Base-by-base conservation (phyloP, 2,329 filamentous ascomycete genomes). In the Aureobasidium mangrovei region DNA sequence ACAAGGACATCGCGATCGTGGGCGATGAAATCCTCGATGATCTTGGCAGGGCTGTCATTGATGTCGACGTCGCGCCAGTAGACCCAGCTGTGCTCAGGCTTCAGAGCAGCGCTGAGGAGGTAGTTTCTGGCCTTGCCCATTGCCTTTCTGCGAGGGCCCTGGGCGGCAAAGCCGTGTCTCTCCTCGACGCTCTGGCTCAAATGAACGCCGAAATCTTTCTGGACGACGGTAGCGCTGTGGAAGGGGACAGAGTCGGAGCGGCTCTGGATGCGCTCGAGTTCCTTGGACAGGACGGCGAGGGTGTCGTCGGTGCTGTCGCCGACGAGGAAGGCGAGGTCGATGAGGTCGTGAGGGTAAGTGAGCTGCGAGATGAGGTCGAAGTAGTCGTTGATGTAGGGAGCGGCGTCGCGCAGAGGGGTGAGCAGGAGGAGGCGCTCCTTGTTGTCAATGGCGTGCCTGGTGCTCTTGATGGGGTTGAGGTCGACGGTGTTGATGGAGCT, bases 61-160 rank as follows among this genome's bases (percentile, higher is more conserved):
- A 98, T 96, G 70, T 98, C 93, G 47, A 95, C 91, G 69, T 98
- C 93, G 57, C 93, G 83, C 93, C 93, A 98, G 70, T 96, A 97
- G 7, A 97, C 91, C 93, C 93, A 98, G 7, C 90, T 91, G 68
- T 98, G 93, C 58, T 97, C 90, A 0, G 90, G 83, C 74, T 94
- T 95, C 64, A 98, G 68, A 3, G 93, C 85, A 0, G 88, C 78
- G 32, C 83, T 81, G 2, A 98, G 80, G 24, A 98, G 77, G 70
- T 95, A 98, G 70, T 98, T 98, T 62, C 93, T 82, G 29, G 93
- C 93, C 61, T 80, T 83, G 43, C 86, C 93, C 81, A 98, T 91
- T 35, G 85, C 83, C 73, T 91, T 97, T 60, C 93, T 83, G 59
- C 93, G 82, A 4, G 91, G 91, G 1, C 85, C 93, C 67, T 98